Evolutionary conservation across 2,329 filamentous ascomycete species (phyloP), one percentile per base, ranked within the genome.

Genomic region (Sordariomycetes sp.): DNA sequence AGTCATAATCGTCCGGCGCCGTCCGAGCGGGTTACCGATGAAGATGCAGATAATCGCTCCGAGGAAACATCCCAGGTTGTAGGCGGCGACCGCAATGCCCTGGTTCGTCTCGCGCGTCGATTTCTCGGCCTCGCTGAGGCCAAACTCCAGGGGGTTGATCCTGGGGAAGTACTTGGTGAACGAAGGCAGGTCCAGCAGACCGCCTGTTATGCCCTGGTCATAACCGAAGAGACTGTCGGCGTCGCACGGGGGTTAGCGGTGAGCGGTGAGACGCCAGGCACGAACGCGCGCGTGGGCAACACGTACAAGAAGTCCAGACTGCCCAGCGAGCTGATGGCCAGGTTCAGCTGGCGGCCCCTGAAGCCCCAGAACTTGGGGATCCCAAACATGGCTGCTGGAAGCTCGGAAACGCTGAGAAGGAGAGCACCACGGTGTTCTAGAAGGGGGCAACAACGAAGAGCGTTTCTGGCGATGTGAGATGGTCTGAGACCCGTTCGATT

Each of bases 111-210:
- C 37, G 37, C 37, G 37, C 10, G 12, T 11, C 18, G 37, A 40
- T 16, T 40, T 6, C 18, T 40, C 37, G 37, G 4, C 3, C 12
- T 14, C 3, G 5, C 12, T 14, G 18, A 40, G 37, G 37, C 10
- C 4, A 3, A 14, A 11, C 37, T 40, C 37, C 3, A 7, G 78
- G 5, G 78, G 71, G 12, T 40, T 40, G 37, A 40, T 40, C 37
- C 18, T 16, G 5, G 37, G 37, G 37, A 40, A 40, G 37, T 40
- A 40, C 18, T 40, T 40, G 37, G 37, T 40, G 10, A 40, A 40
- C 3, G 37, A 40, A 4, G 37, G 37, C 12, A 40, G 37, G 3
- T 87, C 89, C 59, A 93, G 74, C 62, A 93, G 83, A 59, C 85
- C 85, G 53, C 86, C 88, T 78, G 89, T 90, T 6, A 40, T 16